A percentile compares a stretch with the other conserved stretches of the same genome.
Conservation (phyloP, 1,284 basidiomycete genomes). For the Irpex sp. region DNA sequence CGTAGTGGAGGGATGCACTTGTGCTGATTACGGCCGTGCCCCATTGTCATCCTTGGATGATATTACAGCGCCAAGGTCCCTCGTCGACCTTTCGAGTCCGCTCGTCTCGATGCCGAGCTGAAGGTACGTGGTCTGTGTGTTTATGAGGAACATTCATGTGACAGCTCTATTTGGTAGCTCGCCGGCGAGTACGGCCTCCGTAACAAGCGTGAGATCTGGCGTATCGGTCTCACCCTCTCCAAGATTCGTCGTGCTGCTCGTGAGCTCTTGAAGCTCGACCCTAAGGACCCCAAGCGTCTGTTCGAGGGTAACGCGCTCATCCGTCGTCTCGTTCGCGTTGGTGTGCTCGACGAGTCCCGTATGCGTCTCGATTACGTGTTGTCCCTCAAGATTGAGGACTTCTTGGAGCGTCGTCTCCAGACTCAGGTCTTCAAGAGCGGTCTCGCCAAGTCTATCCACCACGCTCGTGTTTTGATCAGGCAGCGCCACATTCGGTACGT, state of each 20-base stretch:
- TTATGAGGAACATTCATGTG: neutral
- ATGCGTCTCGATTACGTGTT: conserved; percentile 99
- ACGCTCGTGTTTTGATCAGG: conserved; percentile 96
- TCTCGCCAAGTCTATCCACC: conserved; percentile 98
- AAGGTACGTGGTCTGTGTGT: conserved; percentile 58
- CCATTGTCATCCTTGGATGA: conserved; percentile 46
- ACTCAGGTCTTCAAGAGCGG: conserved; percentile 99
- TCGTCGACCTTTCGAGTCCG: conserved; percentile 95
- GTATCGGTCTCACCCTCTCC: conserved; percentile 96
- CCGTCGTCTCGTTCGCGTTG: conserved; percentile 97
- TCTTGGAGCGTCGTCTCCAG: conserved; percentile 98
- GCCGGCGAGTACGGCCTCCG: conserved; percentile 99
- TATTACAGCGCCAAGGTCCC: conserved; percentile 92
- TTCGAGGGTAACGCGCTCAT: conserved; percentile 99
- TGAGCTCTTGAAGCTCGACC: conserved; percentile 99
- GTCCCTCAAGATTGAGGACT: conserved; percentile 98
- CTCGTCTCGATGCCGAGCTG: conserved; percentile 98
- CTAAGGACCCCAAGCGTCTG: conserved; percentile 99
- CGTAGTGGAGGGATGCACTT: conserved; percentile 56
- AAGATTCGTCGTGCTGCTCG: conserved; percentile 99
- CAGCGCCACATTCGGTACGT: conserved; percentile 93
- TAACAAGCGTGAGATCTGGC: conserved; percentile 99
- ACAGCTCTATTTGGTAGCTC: conserved; percentile 53
- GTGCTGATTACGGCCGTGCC: conserved; percentile 61
- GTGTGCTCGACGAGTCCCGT: conserved; percentile 98